Evolutionary conservation across 768 basidiomycete species (phyloP).

Genomic region (Podaxis sp.): DNA sequence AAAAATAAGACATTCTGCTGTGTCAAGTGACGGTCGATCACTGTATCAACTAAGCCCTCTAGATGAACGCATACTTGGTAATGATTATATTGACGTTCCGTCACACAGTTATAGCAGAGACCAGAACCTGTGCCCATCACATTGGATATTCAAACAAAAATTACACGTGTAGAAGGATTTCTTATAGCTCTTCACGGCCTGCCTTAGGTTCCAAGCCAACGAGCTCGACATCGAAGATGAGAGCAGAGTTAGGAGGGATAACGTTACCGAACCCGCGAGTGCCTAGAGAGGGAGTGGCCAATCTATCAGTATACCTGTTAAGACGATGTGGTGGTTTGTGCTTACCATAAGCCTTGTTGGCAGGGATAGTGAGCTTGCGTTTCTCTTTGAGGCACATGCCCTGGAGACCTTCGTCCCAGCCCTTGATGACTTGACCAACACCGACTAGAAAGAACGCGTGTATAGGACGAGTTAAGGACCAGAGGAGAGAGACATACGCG

Average conservation of each 20-base stretch:
- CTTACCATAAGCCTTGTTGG: conserved; percentile 81
- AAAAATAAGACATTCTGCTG: no score
- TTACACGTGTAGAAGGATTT: background rate
- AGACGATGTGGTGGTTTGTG: conserved; percentile 14
- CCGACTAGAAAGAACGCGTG: conserved; percentile 51
- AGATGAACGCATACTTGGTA: no score
- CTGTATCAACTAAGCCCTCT: no score
- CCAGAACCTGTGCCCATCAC: background rate
- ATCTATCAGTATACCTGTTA: background rate
- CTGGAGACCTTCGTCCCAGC: conserved; percentile 81
- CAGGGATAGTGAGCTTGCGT: conserved; percentile 85
- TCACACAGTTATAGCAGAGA: no score
- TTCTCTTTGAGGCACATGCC: conserved; percentile 90
- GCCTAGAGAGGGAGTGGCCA: conserved; percentile 39
- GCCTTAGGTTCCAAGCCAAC: conserved; percentile 53
- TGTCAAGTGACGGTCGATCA: no score
- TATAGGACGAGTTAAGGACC: background rate
- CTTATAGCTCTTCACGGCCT: conserved; percentile 56
- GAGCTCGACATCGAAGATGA: conserved; percentile 88
- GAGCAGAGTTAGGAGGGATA: conserved; percentile 78
- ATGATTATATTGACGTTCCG: no score
- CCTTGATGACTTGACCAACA: conserved; percentile 76
- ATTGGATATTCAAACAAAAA: background rate
- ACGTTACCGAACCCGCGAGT: conserved; percentile 69
- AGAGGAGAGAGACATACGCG: conserved; percentile 41